These are phyloP conservation scores for Colletotrichum paranaense DNA, from an alignment of 2,329 filamentous ascomycete species.

Conservation along the genomic window DNA sequence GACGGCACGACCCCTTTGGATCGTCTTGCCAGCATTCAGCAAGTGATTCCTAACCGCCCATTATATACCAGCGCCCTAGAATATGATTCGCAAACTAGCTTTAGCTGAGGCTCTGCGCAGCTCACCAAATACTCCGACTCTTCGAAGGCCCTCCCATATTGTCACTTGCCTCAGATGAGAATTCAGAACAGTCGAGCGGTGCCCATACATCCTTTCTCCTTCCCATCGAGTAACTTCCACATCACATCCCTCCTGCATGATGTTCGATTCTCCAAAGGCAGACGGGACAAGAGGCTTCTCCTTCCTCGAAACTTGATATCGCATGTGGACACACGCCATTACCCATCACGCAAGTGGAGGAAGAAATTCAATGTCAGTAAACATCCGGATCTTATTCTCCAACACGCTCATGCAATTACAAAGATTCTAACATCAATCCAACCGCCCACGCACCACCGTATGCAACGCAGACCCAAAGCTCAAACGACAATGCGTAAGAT, in stretches of 20 bases:
- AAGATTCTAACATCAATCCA: slow-evolving; percentile 8
- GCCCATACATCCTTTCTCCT: too few relatives aligned
- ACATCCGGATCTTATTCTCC: neutral
- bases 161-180: too few relatives aligned
- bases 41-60: too few relatives aligned
- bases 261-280: neutral
- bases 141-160: too few relatives aligned
- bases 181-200: too few relatives aligned
- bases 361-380: neutral
- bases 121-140: too few relatives aligned
- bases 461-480: slow-evolving; percentile 8
- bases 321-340: neutral
- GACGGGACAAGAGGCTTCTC: neutral
- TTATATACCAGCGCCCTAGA: too few relatives aligned
- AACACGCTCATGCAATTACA: slow-evolving; percentile 26
- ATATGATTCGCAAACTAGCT: too few relatives aligned
- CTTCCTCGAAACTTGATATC: neutral
- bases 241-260: neutral
- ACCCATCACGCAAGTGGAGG: neutral
- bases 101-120: too few relatives aligned
- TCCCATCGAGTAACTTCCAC: neutral
- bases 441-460: slow-evolving; percentile 10
- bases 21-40: too few relatives aligned
- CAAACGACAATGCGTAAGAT: slow-evolving; percentile 3
- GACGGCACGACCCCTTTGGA: too few relatives aligned